Evolutionary conservation across 2,329 filamentous ascomycete genomes (phyloP), one percentile per base, ranked within the genome.

Genomic region (Ophidiomyces ophidiicola): DNA sequence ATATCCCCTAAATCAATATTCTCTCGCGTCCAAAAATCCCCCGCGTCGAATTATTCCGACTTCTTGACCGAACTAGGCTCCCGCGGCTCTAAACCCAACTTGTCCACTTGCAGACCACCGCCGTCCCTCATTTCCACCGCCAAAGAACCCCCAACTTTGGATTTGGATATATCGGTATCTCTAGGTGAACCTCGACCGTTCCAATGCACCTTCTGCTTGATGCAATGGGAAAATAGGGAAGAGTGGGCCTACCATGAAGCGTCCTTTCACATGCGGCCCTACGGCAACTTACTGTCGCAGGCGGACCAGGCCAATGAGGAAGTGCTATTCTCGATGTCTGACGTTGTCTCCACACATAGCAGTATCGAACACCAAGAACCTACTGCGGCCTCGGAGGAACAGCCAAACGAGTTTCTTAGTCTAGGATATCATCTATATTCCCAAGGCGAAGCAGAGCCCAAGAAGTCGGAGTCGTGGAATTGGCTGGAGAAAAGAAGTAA

Each of bases 131-230:
- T 11, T 19, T 38, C 34, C n/a, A 15, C 18, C 14, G 15, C 10
- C 19, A 30, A 36, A 30, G 41, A 35, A 4, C 31, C 28, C 14
- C 41, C 41, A 15, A 29, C 31, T 10, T 14, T 26, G 12, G 28
- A 41, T 26, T 19, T 41, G 33, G 32, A 40, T 23, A 33, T 41
- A 17, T 26, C 28, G 14, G 30, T 36, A 14, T 12, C 31, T 18
- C 10, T 30, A 11, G 34, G 42, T 12, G 37, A 30, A 12, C 38
- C 42, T 14, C 32, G 23, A 4, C 38, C 37, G 5, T 44, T 41
- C 20, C 42, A 44, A 26, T 44, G 42, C 20, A 44, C 42, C 2
- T 44, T 44, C 32, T 44, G 42, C 21, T 35, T 41, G 15, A 32
- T 41, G 34, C 38, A 41, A 30, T 44, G 42, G 30, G 34, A 41